Percentiles rank a stretch among this genome's conserved stretches.
Conservation (phyloP, 2,329 filamentous ascomycete species). For the Pestalotiopsis sp. region DNA sequence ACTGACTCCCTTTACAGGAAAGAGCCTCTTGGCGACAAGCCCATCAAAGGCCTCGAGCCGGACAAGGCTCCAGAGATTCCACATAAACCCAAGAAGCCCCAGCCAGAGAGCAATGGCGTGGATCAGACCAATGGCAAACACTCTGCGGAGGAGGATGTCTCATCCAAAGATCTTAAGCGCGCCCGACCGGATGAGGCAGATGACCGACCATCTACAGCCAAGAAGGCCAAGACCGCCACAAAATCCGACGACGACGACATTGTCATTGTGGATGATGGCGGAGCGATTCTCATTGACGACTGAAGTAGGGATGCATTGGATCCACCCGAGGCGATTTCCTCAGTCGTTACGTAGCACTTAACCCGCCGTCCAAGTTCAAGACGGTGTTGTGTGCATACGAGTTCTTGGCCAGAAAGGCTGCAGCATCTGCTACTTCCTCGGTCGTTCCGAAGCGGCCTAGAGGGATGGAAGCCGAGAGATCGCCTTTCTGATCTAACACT, state of each 20-base stretch:
- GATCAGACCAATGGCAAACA: conserved; percentile 42
- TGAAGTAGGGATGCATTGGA: conserved; percentile 41
- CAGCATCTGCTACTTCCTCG: conserved; percentile 80
- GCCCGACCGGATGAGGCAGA: conserved; percentile 42
- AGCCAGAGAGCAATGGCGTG: conserved; percentile 40
- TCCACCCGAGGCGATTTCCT: not conserved
- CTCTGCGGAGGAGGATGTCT: conserved; percentile 36
- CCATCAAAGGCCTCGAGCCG: conserved; percentile 50
- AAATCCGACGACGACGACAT: conserved; percentile 41
- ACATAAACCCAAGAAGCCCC: conserved; percentile 50
- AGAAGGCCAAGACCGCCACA: conserved; percentile 49
- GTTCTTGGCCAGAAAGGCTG: conserved; percentile 75
- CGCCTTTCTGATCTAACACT: conserved; percentile 28
- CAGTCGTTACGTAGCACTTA: conserved; percentile 61
- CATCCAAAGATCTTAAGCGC: conserved; percentile 47
- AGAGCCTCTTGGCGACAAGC: conserved; percentile 48
- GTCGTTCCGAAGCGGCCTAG: conserved; percentile 65
- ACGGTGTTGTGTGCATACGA: conserved; percentile 85
- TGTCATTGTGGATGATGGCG: conserved; percentile 51
- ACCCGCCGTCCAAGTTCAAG: conserved; percentile 81
- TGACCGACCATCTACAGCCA: conserved; percentile 36
- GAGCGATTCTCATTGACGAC: conserved; percentile 66
- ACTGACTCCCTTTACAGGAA: conserved; percentile 33
- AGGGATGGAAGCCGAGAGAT: conserved; percentile 58
- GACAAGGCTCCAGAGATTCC: conserved; percentile 52